Evolutionary conservation across 2,329 filamentous ascomycete genomes (phyloP), one percentile per base, ranked within the genome.

Genomic region (Pseudogymnoascus sp.): DNA sequence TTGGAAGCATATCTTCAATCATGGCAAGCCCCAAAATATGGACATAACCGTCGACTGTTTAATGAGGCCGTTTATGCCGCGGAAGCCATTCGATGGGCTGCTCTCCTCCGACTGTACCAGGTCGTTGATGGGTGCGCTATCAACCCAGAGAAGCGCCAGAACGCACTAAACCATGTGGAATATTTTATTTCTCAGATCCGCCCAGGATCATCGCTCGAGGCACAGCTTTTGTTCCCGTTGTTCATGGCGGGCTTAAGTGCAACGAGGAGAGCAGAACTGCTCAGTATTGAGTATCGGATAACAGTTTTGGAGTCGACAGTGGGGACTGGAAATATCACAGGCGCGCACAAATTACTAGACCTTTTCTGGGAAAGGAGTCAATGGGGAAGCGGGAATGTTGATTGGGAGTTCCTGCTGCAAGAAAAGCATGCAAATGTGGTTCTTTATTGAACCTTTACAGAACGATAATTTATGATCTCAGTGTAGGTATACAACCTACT

Each of bases 51-150:
- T 22, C 23, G 35, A 23, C 38, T 22, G 16, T 19, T 30, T 39
- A 35, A 35, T 36, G 62, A 64, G 25, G 49, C 49, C 3, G 12
- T 30, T 5, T n/a, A 62, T 38, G 62, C 62, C 8, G 62, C 62
- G 5, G 14, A 49, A 8, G 62, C 62, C 11, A 60, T 64, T 25
- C 60, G 60, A 62, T 64, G 62, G 62, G 62, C 62, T 6, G 42
- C 38, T 11, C 38, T 64, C 33, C 60, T 64, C 11, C 49, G 62
- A 16, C 55, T 64, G 12, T 60, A 62, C 22, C 60, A 64, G 39
- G 55, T 64, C 45, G 62, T 62, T 33, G 60, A 62, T 19, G 60
- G 60, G 7, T 64, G 60, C 28, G 45, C 7, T n/a, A 45, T 62
- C 39, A 35, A 60, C 33, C 30, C 60, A 39, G 52, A 60, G 12